phyloP scores from a whole-genome alignment of 768 basidiomycete species.

The Cytidiella melzeri region DNA sequence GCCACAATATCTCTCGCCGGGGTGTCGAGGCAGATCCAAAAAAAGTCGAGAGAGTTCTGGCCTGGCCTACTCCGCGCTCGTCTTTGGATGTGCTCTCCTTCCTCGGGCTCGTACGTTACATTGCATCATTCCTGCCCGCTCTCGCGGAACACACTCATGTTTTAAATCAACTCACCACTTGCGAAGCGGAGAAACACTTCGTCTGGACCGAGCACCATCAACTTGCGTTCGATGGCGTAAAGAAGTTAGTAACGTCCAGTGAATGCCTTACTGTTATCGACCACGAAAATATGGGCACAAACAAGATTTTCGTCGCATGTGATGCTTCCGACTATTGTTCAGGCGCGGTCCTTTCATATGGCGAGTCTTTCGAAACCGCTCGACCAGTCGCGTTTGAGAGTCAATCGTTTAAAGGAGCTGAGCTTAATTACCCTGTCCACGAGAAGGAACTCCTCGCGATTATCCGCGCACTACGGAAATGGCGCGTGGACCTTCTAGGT shows the following conservation, averaged over 20 bases:
- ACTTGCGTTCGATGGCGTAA: constrained; percentile 33
- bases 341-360: constrained; percentile 27
- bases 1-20: too few species aligned
- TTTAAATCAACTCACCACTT: constrained; percentile 21
- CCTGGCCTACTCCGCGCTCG: constrained; percentile 23
- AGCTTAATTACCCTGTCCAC: too few species aligned
- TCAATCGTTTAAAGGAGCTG: constrained; percentile 24
- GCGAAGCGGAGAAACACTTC: constrained; percentile 15
- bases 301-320: constrained; percentile 30
- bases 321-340: too few species aligned
- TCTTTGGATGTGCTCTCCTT: constrained; percentile 20
- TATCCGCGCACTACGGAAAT: constrained; percentile 24
- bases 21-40: too few species aligned
- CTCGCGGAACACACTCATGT: too few species aligned
- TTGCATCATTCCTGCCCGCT: constrained; percentile 27
- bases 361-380: constrained; percentile 25
- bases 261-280: constrained; percentile 28
- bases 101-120: constrained; percentile 25
- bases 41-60: too few species aligned
- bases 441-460: constrained; percentile 34
- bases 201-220: constrained; percentile 27
- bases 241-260: constrained; percentile 19
- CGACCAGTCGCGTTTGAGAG: too few species aligned
- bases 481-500: constrained; percentile 16
- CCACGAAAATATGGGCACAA: constrained; percentile 22